These are phyloP conservation scores for Trametes pubescens DNA, from an alignment of 1,284 basidiomycete genomes.

Conservation along the genomic window DNA sequence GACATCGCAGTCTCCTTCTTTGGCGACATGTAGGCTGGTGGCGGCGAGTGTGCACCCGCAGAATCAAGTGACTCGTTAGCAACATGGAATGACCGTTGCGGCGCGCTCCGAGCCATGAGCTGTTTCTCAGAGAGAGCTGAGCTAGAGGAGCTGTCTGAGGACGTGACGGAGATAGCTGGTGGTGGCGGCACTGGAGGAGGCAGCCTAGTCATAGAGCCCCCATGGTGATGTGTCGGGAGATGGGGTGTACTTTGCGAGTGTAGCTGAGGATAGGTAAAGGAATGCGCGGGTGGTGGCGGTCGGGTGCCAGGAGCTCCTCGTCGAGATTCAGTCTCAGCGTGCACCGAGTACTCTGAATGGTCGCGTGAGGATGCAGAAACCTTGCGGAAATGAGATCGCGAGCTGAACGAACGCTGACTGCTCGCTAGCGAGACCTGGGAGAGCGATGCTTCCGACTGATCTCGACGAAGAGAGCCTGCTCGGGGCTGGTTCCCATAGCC, in stretches of 20 bases:
- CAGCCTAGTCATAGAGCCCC: constrained; percentile 21
- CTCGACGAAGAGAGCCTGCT: constrained; percentile 33
- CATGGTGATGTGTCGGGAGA: constrained; percentile 25
- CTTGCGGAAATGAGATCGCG: constrained; percentile 34
- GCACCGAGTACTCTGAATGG: constrained; percentile 29
- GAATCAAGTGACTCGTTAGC: constrained; percentile 41
- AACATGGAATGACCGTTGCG: constrained; percentile 39
- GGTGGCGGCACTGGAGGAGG: constrained; percentile 25
- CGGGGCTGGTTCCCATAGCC: constrained; percentile 26
- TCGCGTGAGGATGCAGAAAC: constrained; percentile 32
- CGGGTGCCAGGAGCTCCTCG: constrained; percentile 21
- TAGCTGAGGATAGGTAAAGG: constrained; percentile 30
- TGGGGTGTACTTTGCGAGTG: constrained; percentile 32
- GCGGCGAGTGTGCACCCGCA: constrained; percentile 37
- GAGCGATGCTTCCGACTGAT: constrained; percentile 33
- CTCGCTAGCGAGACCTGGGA: constrained; percentile 36
- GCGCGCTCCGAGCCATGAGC: constrained; percentile 36
- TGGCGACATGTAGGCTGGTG: constrained; percentile 42
- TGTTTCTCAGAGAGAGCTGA: constrained; percentile 38
- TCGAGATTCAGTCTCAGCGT: constrained; percentile 21
- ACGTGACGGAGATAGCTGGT: constrained; percentile 23
- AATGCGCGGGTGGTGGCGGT: constrained; percentile 26
- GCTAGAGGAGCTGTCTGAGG: constrained; percentile 29
- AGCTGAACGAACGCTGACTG: constrained; percentile 28
- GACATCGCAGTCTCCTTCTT: constrained; percentile 32